Conservation (phyloP, 768 basidiomycete genomes). For the Hypholoma fasciculare region DNA sequence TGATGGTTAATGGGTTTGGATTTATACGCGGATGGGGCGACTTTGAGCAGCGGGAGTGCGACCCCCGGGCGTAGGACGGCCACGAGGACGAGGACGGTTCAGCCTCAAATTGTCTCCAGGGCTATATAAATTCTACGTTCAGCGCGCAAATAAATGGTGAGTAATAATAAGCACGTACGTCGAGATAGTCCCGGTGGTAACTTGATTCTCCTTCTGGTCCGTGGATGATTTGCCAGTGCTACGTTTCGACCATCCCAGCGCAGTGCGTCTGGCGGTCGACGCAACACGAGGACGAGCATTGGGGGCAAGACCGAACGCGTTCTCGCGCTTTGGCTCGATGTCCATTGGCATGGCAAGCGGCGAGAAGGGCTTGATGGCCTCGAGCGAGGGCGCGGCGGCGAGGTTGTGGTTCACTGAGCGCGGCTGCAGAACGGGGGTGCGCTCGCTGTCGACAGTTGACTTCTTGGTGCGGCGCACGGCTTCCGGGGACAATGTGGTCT, state of each 20-base stretch:
- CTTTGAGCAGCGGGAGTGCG: slow-evolving; percentile 34
- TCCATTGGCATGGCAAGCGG: slow-evolving; percentile 32
- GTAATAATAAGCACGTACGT: slow-evolving; percentile 48
- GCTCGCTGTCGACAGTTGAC: slow-evolving; percentile 2
- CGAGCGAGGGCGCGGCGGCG: slow-evolving; percentile 35
- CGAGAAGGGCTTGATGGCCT: slow-evolving; percentile 42
- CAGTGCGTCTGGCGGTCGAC: slow-evolving; percentile 55
- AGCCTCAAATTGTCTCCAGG: slow-evolving; percentile 48
- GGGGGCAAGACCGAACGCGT: slow-evolving; percentile 30
- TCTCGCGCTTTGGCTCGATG: slow-evolving; percentile 38
- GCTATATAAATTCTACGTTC: slow-evolving; percentile 23
- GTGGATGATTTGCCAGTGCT: slow-evolving; percentile 47
- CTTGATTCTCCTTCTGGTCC: slow-evolving; percentile 58
- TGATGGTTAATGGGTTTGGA: not conserved
- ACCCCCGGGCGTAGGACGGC: slow-evolving; percentile 38
- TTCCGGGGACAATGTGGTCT: not conserved
- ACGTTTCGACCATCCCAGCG: slow-evolving; percentile 67
- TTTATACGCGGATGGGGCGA: slow-evolving; percentile 36
- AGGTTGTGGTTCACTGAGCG: slow-evolving; percentile 38
- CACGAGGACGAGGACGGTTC: slow-evolving; percentile 50
- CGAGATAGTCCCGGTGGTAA: slow-evolving; percentile 40
- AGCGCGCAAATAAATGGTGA: not conserved
- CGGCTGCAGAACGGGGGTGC: slow-evolving; percentile 37
- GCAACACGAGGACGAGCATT: slow-evolving; percentile 52
- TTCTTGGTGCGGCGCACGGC: not conserved